Percentiles rank a stretch among this genome's conserved stretches.
Evolutionary conservation across 208 protist genomes (phyloP).

Genomic region (Trichomonas vaginalis): DNA sequence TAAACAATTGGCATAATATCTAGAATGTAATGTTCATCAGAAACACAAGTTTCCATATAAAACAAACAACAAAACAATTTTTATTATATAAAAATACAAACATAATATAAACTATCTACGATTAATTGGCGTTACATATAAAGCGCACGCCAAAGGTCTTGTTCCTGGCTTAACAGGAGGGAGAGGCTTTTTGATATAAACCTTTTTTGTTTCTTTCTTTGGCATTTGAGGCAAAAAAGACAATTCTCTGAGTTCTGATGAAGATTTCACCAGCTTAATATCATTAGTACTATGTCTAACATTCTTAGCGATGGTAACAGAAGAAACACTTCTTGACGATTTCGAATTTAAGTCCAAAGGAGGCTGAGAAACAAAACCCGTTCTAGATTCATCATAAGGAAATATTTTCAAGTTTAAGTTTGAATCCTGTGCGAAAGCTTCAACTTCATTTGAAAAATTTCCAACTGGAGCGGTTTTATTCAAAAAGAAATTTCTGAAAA

Average conservation of each 20-base stretch:
- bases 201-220: background rate
- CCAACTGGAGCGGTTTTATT: background rate
- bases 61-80: too few relatives aligned
- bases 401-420: background rate
- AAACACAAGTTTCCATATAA: too few relatives aligned
- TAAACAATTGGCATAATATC: too few relatives aligned
- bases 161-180: background rate
- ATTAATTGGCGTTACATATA: background rate
- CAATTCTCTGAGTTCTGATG: background rate
- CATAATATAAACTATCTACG: background rate
- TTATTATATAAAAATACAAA: background rate
- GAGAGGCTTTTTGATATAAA: background rate
- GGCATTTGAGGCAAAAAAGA: background rate
- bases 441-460: background rate
- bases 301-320: background rate
- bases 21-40: too few relatives aligned
- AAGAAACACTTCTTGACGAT: background rate
- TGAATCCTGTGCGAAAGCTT: background rate
- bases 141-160: background rate
- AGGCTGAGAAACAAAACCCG: background rate
- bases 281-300: background rate
- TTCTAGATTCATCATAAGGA: background rate
- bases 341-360: background rate
- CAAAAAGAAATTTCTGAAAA: background rate
- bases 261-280: background rate